Evolutionary conservation across 2,329 filamentous ascomycete species (phyloP).

Genomic region (Tolypocladium tundrense): DNA sequence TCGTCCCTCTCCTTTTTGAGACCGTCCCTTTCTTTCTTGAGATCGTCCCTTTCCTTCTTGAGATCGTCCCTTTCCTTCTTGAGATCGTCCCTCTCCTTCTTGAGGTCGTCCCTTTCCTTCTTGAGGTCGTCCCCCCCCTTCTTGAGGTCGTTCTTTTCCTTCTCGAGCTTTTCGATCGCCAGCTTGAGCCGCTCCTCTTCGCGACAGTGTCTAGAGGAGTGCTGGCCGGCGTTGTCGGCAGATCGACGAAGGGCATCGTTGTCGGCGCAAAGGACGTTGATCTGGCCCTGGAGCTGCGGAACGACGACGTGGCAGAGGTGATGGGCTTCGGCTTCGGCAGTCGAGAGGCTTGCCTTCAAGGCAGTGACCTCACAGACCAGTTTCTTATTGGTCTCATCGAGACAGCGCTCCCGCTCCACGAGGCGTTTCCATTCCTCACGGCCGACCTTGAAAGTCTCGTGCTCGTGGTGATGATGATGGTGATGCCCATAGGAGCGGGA

Average conservation of each 20-base stretch:
- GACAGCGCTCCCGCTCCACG: slow-evolving; percentile 23
- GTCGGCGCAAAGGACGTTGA: slow-evolving; percentile 24
- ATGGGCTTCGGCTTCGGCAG: slow-evolving; percentile 23
- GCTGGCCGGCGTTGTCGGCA: slow-evolving; percentile 20
- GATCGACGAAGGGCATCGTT: slow-evolving; percentile 29
- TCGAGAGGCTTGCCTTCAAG: slow-evolving; percentile 24
- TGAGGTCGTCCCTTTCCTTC: too few relatives aligned
- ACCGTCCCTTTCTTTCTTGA: too few relatives aligned
- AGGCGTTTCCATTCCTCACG: slow-evolving; percentile 26
- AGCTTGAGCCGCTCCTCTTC: slow-evolving; percentile 22
- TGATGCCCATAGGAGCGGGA: slow-evolving; percentile 24
- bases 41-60: too few relatives aligned
- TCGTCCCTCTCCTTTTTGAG: slow-evolving; percentile 4
- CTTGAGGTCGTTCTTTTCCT: slow-evolving; percentile 14
- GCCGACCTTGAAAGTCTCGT: slow-evolving; percentile 24
- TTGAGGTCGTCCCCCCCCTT: too few relatives aligned
- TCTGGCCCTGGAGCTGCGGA: slow-evolving; percentile 25
- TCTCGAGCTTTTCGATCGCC: slow-evolving; percentile 20
- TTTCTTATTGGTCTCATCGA: slow-evolving; percentile 23
- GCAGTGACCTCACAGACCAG: slow-evolving; percentile 20
- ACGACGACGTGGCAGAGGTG: slow-evolving; percentile 20
- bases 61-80: too few relatives aligned
- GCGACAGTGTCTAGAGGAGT: slow-evolving; percentile 17
- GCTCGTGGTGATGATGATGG: slow-evolving; percentile 15
- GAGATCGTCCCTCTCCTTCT: too few relatives aligned